A percentile compares a stretch with the other conserved stretches of the same genome.
Conservation (phyloP, 2,329 filamentous ascomycete genomes). For the Claviceps pazoutovae region DNA sequence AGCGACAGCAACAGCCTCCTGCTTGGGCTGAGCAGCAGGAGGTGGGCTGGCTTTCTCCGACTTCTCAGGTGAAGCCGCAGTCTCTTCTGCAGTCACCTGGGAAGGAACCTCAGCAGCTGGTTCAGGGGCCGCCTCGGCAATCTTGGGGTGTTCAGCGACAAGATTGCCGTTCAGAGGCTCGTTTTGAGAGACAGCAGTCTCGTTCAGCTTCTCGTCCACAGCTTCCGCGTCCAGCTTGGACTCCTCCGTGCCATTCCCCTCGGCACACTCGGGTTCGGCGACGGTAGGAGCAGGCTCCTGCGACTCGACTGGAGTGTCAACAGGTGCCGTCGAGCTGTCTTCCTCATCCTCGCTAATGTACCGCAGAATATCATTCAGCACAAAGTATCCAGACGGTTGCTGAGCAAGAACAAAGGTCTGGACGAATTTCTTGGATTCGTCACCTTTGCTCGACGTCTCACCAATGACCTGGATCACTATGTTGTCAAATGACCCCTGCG, state of each 20-base stretch:
- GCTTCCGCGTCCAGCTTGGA: slow-evolving; percentile 18
- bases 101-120: slow-evolving; percentile 23
- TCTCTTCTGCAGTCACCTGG: slow-evolving; percentile 41
- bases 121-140: slow-evolving; percentile 17
- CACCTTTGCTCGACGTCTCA: slow-evolving; percentile 88
- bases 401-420: slow-evolving; percentile 96
- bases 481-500: slow-evolving; percentile 80
- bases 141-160: slow-evolving; percentile 18
- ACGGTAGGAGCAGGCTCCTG: slow-evolving; percentile 16
- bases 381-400: slow-evolving; percentile 94
- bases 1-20: slow-evolving; percentile 32
- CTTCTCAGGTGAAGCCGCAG: slow-evolving; percentile 45
- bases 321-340: slow-evolving; percentile 36
- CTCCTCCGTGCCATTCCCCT: slow-evolving; percentile 39
- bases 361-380: slow-evolving; percentile 94
- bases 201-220: slow-evolving; percentile 23
- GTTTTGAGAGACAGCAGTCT: slow-evolving; percentile 13
- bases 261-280: slow-evolving; percentile 16
- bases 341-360: slow-evolving; percentile 80
- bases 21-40: slow-evolving; percentile 31
- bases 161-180: slow-evolving; percentile 2
- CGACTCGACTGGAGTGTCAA: slow-evolving; percentile 16
- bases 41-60: slow-evolving; percentile 49
- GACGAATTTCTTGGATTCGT: slow-evolving; percentile 86
- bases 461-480: slow-evolving; percentile 98